Evolutionary conservation across 345 rosid genomes (phyloP).

Genomic region (Anastatica hierochuntica): DNA sequence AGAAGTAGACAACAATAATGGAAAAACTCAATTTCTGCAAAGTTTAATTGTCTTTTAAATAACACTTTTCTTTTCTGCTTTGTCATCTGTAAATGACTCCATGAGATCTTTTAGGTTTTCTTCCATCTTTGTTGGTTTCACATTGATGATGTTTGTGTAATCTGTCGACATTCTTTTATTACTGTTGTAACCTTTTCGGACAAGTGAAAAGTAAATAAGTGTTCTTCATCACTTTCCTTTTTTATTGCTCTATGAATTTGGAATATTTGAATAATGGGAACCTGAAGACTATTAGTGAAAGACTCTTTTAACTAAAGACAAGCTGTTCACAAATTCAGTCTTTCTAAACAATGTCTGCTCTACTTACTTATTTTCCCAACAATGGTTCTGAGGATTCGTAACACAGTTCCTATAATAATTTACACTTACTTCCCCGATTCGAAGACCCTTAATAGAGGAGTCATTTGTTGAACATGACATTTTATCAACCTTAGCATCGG

Average conservation of each 20-base stretch:
- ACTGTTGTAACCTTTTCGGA: no score
- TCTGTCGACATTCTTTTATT: neutral
- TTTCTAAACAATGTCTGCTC: neutral
- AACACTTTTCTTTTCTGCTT: slow-evolving; percentile 3
- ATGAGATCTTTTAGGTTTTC: slow-evolving; percentile 3
- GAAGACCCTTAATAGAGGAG: neutral
- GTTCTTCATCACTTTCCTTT: no score
- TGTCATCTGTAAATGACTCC: slow-evolving; percentile 24
- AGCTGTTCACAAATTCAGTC: slow-evolving; percentile 1
- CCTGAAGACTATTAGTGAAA: neutral
- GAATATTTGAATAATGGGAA: no score
- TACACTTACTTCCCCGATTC: slow-evolving; percentile 3
- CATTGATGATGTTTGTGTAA: slow-evolving; percentile 11
- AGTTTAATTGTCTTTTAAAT: slow-evolving; percentile 11
- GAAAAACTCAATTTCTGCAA: slow-evolving; percentile 18
- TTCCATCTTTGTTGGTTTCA: neutral
- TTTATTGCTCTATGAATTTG: no score
- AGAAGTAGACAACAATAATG: slow-evolving; percentile 18
- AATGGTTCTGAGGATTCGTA: no score
- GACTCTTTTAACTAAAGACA: no score
- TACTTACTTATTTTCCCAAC: neutral
- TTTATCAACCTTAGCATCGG: neutral
- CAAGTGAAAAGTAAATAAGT: no score
- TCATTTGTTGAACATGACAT: neutral
- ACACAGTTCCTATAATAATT: neutral